A percentile compares a stretch with the other conserved stretches of the same genome.
Evolutionary conservation across 208 protist genomes (phyloP).

Genomic region (Leishmania martiniquensis): DNA sequence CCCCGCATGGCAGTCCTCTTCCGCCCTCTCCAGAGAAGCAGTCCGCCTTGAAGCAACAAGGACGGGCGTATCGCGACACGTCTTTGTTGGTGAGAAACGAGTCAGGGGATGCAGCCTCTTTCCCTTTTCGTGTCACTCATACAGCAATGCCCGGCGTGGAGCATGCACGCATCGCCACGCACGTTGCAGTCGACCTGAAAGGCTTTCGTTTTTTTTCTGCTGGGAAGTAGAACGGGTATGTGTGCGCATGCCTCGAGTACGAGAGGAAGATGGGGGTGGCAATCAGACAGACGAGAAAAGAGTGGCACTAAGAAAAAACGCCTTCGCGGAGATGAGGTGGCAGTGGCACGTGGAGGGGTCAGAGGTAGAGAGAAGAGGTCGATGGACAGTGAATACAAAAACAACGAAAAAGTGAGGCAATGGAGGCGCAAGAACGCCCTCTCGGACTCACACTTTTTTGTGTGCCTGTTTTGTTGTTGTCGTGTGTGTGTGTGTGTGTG

Average conservation of each 20-base stretch:
- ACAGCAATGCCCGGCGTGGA: not conserved
- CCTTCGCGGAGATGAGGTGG: not conserved
- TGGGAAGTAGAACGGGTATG: not conserved
- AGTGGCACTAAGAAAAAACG: not conserved
- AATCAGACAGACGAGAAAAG: not conserved
- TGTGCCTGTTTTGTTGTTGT: not conserved
- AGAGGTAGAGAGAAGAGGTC: constrained; percentile 9
- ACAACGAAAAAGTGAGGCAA: constrained; percentile 19
- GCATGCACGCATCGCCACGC: not conserved
- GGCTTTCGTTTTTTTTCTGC: not conserved
- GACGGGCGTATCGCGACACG: not conserved
- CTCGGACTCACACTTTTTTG: not conserved
- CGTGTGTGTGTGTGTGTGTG: not conserved
- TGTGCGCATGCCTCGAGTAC: not conserved
- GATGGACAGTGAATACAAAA: constrained; percentile 8
- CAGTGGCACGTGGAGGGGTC: not conserved
- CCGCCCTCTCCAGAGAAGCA: not conserved
- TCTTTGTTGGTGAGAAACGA: not conserved
- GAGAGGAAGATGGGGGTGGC: not conserved
- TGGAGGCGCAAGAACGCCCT: not conserved
- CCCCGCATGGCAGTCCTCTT: not conserved
- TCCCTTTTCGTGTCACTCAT: not conserved
- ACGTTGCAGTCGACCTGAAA: not conserved
- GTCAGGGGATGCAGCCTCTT: not conserved
- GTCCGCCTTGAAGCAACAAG: not conserved